Conservation (phyloP, 768 basidiomycete species). For the Kwoniella newhampshirensis region DNA sequence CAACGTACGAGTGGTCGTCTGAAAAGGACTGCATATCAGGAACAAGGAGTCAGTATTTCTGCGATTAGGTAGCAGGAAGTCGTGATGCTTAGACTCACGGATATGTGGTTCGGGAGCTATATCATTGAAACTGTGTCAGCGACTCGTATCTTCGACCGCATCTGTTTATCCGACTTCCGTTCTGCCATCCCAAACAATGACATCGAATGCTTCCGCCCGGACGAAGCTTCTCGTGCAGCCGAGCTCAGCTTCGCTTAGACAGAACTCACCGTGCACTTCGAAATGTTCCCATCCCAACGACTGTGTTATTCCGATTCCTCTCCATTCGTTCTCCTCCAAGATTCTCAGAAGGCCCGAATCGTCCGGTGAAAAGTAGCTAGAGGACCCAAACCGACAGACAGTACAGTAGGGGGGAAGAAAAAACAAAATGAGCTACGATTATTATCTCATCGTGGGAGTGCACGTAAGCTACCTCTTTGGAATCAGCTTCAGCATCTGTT, state of each 20-base stretch:
- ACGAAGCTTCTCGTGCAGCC: no score
- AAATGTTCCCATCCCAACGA: constrained; percentile 97
- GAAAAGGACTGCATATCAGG: constrained; percentile 46
- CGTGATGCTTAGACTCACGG: constrained; percentile 36
- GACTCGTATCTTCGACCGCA: no score
- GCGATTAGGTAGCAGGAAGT: not conserved
- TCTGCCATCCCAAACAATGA: no score
- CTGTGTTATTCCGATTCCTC: constrained; percentile 93
- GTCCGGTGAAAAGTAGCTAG: constrained; percentile 66
- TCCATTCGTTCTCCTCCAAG: constrained; percentile 85
- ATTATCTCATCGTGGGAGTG: no score
- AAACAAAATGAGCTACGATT: not conserved
- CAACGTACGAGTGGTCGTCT: constrained; percentile 46
- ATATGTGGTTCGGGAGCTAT: constrained; percentile 54
- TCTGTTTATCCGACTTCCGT: no score
- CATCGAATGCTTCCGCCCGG: no score
- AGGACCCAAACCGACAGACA: not conserved
- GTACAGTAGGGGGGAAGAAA: not conserved
- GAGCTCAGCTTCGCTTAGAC: no score
- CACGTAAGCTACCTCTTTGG: constrained; percentile 74
- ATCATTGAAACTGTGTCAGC: constrained; percentile 6
- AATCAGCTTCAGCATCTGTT: constrained; percentile 87
- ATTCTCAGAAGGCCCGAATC: constrained; percentile 79
- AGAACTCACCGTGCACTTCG: constrained; percentile 77
- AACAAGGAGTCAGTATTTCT: not conserved